These are phyloP conservation scores for Triticum timopheevii DNA, from an alignment of 176 grass and related monocot genomes.

Conservation along the genomic window DNA sequence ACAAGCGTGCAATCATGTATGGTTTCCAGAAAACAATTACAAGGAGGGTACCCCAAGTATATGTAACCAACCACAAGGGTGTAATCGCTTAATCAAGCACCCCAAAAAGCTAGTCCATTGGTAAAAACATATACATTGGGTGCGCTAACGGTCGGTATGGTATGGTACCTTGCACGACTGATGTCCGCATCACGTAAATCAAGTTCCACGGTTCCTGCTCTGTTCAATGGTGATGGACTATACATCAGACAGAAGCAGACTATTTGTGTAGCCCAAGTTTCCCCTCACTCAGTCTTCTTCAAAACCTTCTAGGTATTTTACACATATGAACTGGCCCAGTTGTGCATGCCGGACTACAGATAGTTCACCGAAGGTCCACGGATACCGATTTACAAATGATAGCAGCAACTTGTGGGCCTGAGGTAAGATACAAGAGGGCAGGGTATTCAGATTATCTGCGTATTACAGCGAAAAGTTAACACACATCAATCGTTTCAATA, in stretches of 20 bases:
- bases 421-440: background rate
- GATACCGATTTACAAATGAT: background rate
- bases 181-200: background rate
- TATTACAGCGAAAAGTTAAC: background rate
- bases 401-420: background rate
- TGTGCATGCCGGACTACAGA: background rate
- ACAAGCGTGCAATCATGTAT: background rate
- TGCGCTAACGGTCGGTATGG: no score
- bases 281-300: background rate
- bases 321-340: background rate
- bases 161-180: background rate
- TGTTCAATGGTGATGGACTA: background rate
- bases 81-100: background rate
- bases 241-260: background rate
- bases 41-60: background rate
- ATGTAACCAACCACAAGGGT: background rate
- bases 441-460: background rate
- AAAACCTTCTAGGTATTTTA: background rate
- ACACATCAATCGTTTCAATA: background rate
- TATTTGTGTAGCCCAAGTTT: background rate
- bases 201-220: background rate
- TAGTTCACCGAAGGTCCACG: background rate
- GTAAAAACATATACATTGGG: background rate
- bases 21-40: background rate
- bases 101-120: background rate